A percentile compares a stretch with the other conserved stretches of the same genome.
phyloP scores from a whole-genome alignment of 2,329 filamentous ascomycete genomes.

The Aureobasidium sp. region DNA sequence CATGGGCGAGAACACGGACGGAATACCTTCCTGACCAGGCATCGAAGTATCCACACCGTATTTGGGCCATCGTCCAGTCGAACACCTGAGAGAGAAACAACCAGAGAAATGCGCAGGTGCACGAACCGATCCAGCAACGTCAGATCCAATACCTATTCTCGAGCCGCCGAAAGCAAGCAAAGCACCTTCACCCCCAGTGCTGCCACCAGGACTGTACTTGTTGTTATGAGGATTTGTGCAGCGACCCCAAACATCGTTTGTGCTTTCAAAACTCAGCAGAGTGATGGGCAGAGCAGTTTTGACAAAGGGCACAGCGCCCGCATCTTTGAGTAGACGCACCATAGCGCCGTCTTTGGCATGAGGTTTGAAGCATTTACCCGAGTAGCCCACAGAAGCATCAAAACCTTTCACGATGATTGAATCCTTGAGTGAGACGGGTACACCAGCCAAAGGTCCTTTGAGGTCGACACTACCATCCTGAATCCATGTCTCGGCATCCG shows the following conservation, averaged over 20 bases:
- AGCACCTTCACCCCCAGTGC: constrained; percentile 76
- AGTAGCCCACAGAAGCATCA: constrained; percentile 75
- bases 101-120: constrained; percentile 83
- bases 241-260: constrained; percentile 71
- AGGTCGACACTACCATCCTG: constrained; percentile 54
- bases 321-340: constrained; percentile 71
- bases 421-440: constrained; percentile 77
- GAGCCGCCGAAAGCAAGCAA: constrained; percentile 72
- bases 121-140: constrained; percentile 83
- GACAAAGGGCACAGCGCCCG: constrained; percentile 79
- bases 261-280: constrained; percentile 75
- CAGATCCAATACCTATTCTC: constrained; percentile 80
- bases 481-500: constrained; percentile 66
- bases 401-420: constrained; percentile 71
- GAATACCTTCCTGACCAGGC: constrained; percentile 84
- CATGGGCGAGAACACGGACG: constrained; percentile 89
- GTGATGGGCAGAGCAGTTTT: constrained; percentile 89
- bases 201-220: constrained; percentile 82
- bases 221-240: constrained; percentile 73
- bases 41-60: constrained; percentile 76
- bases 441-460: constrained; percentile 73
- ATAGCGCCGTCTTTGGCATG: constrained; percentile 59
- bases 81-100: constrained; percentile 79
- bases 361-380: constrained; percentile 60
- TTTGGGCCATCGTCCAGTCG: constrained; percentile 85